A percentile compares a stretch with the other conserved stretches of the same genome.
phyloP scores from a whole-genome alignment of 805 yeast species.

The Candida caryicola region DNA sequence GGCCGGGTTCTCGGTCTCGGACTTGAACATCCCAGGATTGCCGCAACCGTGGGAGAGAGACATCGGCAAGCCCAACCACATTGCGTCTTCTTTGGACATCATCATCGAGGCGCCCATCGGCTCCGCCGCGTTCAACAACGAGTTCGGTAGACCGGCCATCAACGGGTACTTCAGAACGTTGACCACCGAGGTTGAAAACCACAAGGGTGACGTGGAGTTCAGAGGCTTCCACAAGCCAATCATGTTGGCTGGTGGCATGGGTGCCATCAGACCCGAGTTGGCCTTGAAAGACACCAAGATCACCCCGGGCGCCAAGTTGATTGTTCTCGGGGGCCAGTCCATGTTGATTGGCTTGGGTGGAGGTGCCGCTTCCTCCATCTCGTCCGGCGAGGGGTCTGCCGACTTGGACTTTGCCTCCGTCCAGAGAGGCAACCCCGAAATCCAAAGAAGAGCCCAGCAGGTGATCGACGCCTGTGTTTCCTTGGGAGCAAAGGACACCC shows the following conservation, averaged over 20 bases:
- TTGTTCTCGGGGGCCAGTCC: constrained; percentile 95
- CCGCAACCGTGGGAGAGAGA: constrained; percentile 94
- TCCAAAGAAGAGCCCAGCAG: constrained; percentile 98
- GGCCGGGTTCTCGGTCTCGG: constrained; percentile 89
- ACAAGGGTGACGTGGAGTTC: constrained; percentile 63
- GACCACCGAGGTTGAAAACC: constrained; percentile 69
- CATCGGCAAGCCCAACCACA: constrained; percentile 88
- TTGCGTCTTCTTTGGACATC: constrained; percentile 88
- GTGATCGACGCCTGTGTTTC: constrained; percentile 94
- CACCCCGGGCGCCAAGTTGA: constrained; percentile 86
- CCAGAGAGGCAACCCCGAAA: constrained; percentile 98
- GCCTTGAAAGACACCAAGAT: constrained; percentile 84
- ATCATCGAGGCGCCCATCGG: constrained; percentile 98
- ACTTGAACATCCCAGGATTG: constrained; percentile 78
- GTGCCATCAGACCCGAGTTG: constrained; percentile 90
- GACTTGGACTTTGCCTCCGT: constrained; percentile 97
- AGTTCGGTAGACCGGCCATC: constrained; percentile 97
- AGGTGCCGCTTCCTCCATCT: constrained; percentile 96
- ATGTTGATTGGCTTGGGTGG: constrained; percentile 99
- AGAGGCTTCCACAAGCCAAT: constrained; percentile 99
- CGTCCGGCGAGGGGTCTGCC: constrained; percentile 96
- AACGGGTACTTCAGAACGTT: constrained; percentile 95
- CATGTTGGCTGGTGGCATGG: constrained; percentile 99
- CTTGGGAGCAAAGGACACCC: constrained; percentile 59
- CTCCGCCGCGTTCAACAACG: constrained; percentile 96